A percentile compares a stretch with the other conserved stretches of the same genome.
These are phyloP conservation scores for Backusella circina DNA, from an alignment of 192 early-diverging fungal species.

Conservation along the genomic window DNA sequence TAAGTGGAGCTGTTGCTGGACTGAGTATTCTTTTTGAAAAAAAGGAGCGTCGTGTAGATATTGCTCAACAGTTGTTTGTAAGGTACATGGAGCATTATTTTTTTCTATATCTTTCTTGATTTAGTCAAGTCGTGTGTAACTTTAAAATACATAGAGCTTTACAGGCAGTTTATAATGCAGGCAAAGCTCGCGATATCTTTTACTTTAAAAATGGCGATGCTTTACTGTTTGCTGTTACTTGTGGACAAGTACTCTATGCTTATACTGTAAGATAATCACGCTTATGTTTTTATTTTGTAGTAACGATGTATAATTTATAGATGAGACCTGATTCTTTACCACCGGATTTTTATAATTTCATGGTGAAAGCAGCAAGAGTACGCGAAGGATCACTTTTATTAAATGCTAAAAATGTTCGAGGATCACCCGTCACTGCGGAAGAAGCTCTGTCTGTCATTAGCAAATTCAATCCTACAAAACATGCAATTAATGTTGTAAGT, in stretches of 20 bases:
- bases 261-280: slow-evolving; percentile 48
- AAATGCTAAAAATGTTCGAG: slow-evolving; percentile 52
- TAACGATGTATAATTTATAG: slow-evolving; percentile 18
- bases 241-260: slow-evolving; percentile 53
- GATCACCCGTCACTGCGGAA: slow-evolving; percentile 34
- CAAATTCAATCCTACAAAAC: slow-evolving; percentile 37
- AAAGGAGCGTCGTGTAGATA: slow-evolving; percentile 45
- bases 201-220: slow-evolving; percentile 53
- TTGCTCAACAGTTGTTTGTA: slow-evolving; percentile 58
- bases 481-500: slow-evolving; percentile 34
- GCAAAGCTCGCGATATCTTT: slow-evolving; percentile 49
- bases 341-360: slow-evolving; percentile 54
- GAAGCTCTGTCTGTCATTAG: slow-evolving; percentile 29
- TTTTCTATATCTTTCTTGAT: not conserved
- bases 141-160: slow-evolving; percentile 33
- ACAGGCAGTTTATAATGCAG: slow-evolving; percentile 54
- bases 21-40: slow-evolving; percentile 52
- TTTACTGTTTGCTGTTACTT: slow-evolving; percentile 48
- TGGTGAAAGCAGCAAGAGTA: slow-evolving; percentile 62
- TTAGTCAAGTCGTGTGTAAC: not conserved
- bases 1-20: slow-evolving; percentile 55
- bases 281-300: not conserved
- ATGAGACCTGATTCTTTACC: slow-evolving; percentile 56
- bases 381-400: slow-evolving; percentile 49
- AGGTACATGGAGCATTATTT: slow-evolving; percentile 32